Percentiles rank a stretch among this genome's conserved stretches.
Evolutionary conservation across 306 rosid species (phyloP).

Genomic region (Medicago ruthenica): DNA sequence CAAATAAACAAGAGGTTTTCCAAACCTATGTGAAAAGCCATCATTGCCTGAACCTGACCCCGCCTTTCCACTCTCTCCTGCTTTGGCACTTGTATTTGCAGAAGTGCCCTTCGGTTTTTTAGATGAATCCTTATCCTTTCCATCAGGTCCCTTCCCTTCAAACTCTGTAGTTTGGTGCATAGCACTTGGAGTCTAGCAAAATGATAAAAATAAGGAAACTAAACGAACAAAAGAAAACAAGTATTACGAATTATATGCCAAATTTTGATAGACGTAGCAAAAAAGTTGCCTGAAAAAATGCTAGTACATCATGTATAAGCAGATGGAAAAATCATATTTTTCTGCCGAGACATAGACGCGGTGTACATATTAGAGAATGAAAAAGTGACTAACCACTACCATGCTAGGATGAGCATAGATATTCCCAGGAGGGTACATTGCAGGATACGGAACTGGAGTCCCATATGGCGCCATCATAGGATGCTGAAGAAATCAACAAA

Average conservation of each 20-base stretch:
- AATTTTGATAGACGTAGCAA: slow-evolving; percentile 6
- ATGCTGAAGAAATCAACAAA: slow-evolving; percentile 66
- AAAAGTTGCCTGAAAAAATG: slow-evolving; percentile 7
- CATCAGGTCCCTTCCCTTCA: slow-evolving; percentile 74
- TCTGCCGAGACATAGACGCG: slow-evolving; percentile 7
- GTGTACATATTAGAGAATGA: slow-evolving; percentile 15
- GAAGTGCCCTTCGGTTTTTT: slow-evolving; percentile 75
- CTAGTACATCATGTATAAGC: slow-evolving; percentile 20
- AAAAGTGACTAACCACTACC: slow-evolving; percentile 62
- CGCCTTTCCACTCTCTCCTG: slow-evolving; percentile 80
- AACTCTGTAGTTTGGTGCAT: slow-evolving; percentile 55
- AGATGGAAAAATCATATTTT: slow-evolving; percentile 15
- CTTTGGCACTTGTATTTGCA: slow-evolving; percentile 66
- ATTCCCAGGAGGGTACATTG: slow-evolving; percentile 91
- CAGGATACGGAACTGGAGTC: slow-evolving; percentile 92
- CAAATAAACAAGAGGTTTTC: slow-evolving; percentile 39
- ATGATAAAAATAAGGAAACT: slow-evolving; percentile 22
- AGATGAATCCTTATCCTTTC: slow-evolving; percentile 68
- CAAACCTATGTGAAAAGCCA: slow-evolving; percentile 87
- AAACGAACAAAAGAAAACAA: not conserved
- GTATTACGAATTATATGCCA: slow-evolving; percentile 33
- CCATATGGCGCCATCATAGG: slow-evolving; percentile 93
- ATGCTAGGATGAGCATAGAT: slow-evolving; percentile 95
- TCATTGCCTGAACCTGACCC: slow-evolving; percentile 95
- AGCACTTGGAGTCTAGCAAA: slow-evolving; percentile 64